Evolutionary conservation across 495 filamentous ascomycete genomes (phyloP), one percentile per base, ranked within the genome.

Genomic region (Aspergillus baeticus): DNA sequence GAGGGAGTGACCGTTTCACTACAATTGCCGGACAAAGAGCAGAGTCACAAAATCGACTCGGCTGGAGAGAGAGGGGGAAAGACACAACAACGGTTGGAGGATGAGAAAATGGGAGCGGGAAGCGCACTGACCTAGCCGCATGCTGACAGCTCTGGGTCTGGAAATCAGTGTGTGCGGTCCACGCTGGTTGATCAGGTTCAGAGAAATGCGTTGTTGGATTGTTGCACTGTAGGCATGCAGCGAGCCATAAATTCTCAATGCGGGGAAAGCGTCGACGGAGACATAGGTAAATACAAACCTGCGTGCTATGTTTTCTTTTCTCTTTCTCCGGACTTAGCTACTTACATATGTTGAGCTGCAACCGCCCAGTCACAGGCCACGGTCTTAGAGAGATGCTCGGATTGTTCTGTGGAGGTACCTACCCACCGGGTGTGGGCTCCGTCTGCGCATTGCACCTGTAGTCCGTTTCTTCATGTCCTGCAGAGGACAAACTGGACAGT

Each of bases 171-270:
- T 37, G 35, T 17, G 6, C 33, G 23, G 15, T 26, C 26, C 18
- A 42, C 18, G 22, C 8, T 22, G 41, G 31, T 38, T 50, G 21
- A 50, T 22, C 45, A 14, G 18, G 37, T 15, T 22, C 10, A 36
- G 47, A 23, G 23, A 33, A 38, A 33, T 50, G 47, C 34, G 47
- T 50, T 50, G 47, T 31, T 42, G 36, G 36, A 31, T 22, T 41
- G 18, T 29, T 34, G 6, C 23, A 13, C 29, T 48, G 45, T 15
- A 26, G 26, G 23, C 31, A 52, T 42, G 49, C 37, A 42, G 37
- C 23, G 26, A 39, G 35, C 49, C 49, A 52, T 52, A n/a, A 35
- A 39, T 33, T 41, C 14, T 41, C 7, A 44, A 42, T 52, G 49
- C 49, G 49, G 49, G 49, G 18, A 51, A 29, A 11, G 11, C 11